phyloP scores from a whole-genome alignment of 2,329 filamentous ascomycete genomes.

The Fusarium nanum region DNA sequence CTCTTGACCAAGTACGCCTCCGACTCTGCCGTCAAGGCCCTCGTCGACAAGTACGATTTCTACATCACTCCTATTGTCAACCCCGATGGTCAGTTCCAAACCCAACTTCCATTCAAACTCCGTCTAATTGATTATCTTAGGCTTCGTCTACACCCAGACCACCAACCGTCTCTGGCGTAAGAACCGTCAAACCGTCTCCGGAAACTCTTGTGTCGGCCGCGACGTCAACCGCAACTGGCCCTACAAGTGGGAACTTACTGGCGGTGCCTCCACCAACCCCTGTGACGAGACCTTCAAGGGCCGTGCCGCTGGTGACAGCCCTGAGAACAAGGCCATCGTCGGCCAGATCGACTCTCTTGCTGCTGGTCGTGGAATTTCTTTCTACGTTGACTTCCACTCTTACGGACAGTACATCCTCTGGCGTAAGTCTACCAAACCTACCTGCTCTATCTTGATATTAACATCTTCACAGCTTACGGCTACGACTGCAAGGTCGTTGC shows the following conservation, averaged over 20 bases:
- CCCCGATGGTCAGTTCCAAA: conserved; percentile 62
- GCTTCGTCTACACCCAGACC: conserved; percentile 63
- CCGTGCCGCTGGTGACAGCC: conserved; percentile 56
- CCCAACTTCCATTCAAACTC: accelerated
- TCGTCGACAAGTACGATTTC: conserved; percentile 73
- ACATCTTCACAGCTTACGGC: conserved; percentile 58
- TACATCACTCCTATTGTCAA: conserved; percentile 73
- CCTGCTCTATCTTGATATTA: conserved; percentile 54
- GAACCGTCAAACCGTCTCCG: conserved; percentile 60
- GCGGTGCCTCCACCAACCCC: conserved; percentile 63
- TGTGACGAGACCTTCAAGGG: conserved; percentile 64
- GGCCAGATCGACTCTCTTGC: conserved; percentile 46
- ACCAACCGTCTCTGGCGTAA: conserved; percentile 71
- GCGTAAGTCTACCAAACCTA: conserved; percentile 66
- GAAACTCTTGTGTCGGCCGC: conserved; percentile 60
- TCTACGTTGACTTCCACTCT: conserved; percentile 74
- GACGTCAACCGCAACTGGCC: conserved; percentile 72
- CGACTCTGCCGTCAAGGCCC: conserved; percentile 43
- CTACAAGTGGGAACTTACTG: conserved; percentile 62
- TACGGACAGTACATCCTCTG: conserved; percentile 70
- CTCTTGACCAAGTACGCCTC: conserved; percentile 31
- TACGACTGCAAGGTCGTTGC: conserved; percentile 31
- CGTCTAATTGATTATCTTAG: conserved; percentile 8
- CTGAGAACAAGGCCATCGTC: conserved; percentile 64
- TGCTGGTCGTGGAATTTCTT: conserved; percentile 59